Base-by-base conservation (phyloP, 2,329 filamentous ascomycete genomes). In the Penicillium brasilianum region DNA sequence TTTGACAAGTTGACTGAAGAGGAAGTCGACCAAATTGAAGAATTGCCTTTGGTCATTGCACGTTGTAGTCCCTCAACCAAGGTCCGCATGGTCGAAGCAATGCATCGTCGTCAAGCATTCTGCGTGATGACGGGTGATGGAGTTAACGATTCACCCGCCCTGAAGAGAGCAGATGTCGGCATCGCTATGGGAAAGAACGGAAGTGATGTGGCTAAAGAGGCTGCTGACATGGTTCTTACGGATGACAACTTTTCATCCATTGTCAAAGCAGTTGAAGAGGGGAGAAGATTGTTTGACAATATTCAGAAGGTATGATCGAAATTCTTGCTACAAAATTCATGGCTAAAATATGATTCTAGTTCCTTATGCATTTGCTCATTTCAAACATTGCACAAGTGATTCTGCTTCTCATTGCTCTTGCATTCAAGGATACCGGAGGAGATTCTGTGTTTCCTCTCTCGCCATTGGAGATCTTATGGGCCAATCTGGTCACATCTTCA, bases 191-290 rank as follows among this genome's bases (percentile, higher is more conserved):
- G 92, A n/a, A 81, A 85, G 75, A 88, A 89, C 14, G 92, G 92
- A 1, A 92, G 89, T 11, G 92, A 95, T 69, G 92, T 96, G 7
- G 92, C 92, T 63, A 96, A 95, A 76, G 90, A 90, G 46, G 91
- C 91, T 0, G 85, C 89, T 18, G 89, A 81, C 59, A 81, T 81
- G 66, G 78, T 81, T 4, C 71, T 81, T 6, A 88, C 90, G 0
- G 91, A 95, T 72, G 92, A 95, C 79, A 93, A 94, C 78, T 96
- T 96, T 77, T 91, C 92, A 67, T 91, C 88, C 1, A 95, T 96
- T 65, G 88, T 95, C 18, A 87, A 90, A 37, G 91, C 91, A 5
- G 91, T 95, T 65, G 89, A 91, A 67, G 90, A 95, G 77, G 92
- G 92, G 16, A 86, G 92, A 14, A 85, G 91, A 68, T 92, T 94